These are phyloP conservation scores for Lyophyllum shimeji DNA, from an alignment of 768 basidiomycete genomes.

Conservation along the genomic window DNA sequence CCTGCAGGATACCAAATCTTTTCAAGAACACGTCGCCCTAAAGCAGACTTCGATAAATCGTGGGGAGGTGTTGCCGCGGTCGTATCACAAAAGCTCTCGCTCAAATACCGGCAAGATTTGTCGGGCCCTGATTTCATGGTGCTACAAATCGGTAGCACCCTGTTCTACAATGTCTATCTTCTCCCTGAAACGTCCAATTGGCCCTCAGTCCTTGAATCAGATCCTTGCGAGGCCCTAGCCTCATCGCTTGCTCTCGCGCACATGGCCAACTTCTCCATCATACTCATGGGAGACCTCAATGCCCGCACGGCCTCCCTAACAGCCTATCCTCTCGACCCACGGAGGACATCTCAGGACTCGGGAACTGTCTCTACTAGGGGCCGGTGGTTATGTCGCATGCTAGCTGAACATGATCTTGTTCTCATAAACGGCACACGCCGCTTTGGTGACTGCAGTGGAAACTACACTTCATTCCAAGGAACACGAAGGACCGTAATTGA, in stretches of 20 bases:
- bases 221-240: background rate
- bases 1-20: background rate
- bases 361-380: background rate
- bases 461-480: conserved; percentile 1
- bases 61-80: conserved; percentile 2
- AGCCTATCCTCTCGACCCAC: background rate
- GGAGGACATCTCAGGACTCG: background rate
- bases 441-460: background rate
- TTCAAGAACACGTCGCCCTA: background rate
- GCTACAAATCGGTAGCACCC: background rate
- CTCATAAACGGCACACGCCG: background rate
- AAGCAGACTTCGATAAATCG: background rate
- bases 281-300: conserved; percentile 5
- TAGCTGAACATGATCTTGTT: background rate
- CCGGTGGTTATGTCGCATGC: background rate
- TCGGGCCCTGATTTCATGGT: conserved; percentile 2
- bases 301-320: background rate
- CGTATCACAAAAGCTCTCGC: background rate
- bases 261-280: background rate
- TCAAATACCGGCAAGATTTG: background rate
- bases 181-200: background rate
- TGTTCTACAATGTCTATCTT: background rate
- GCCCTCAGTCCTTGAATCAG: background rate
- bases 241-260: background rate
- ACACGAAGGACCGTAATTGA: background rate